A percentile compares a stretch with the other conserved stretches of the same genome.
These are phyloP conservation scores for Candolleomyces eurysporus DNA, from an alignment of 768 basidiomycete genomes.

Conservation along the genomic window DNA sequence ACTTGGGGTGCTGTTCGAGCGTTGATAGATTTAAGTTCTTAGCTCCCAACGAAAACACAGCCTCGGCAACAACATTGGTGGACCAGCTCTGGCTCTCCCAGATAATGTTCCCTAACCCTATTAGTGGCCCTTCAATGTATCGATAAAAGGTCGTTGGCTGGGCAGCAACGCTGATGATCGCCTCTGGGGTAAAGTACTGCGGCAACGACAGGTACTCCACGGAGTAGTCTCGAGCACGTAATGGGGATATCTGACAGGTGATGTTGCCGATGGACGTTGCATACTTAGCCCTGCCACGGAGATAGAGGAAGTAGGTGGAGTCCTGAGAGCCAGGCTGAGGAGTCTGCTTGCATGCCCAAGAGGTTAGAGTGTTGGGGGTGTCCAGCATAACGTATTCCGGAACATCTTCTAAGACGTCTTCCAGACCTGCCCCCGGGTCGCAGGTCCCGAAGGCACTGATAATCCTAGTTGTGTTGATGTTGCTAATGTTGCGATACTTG, in stretches of 20 bases:
- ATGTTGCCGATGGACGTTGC: conserved; percentile 12
- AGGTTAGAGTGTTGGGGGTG: conserved; percentile 3
- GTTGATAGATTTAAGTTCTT: conserved; percentile 13
- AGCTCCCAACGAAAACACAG: conserved; percentile 17
- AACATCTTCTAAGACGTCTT: not conserved
- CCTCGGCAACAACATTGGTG: not conserved
- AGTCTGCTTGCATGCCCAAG: conserved; percentile 15
- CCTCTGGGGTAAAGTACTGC: not conserved
- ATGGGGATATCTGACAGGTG: conserved; percentile 16
- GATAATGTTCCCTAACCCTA: not conserved
- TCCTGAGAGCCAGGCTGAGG: not conserved
- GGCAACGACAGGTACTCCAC: conserved; percentile 14
- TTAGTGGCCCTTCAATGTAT: conserved; percentile 2
- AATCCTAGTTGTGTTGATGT: not conserved
- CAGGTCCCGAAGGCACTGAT: not conserved
- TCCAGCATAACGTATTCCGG: not conserved
- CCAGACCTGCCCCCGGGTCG: not conserved
- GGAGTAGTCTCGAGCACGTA: conserved; percentile 16
- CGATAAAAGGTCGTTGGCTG: not conserved
- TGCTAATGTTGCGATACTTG: not conserved
- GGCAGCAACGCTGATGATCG: not conserved
- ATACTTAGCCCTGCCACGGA: conserved; percentile 10
- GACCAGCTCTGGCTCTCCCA: not conserved
- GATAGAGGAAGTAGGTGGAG: conserved; percentile 14
- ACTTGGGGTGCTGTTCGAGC: not conserved